Evolutionary conservation across 805 yeast species (phyloP).

Genomic region (Saccharomycopsis malanga): DNA sequence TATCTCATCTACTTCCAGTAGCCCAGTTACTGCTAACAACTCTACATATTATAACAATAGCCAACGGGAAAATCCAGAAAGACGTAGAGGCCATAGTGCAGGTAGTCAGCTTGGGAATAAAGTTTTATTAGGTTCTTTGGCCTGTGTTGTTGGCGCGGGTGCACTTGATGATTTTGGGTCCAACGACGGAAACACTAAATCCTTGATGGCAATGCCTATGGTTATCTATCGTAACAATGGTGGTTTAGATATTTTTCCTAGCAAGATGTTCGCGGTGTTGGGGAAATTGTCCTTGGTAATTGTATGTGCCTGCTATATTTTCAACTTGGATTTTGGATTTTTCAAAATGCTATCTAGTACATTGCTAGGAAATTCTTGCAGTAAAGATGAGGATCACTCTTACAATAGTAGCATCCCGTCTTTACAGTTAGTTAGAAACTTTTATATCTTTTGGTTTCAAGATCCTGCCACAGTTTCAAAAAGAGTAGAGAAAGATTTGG

Average conservation of each 20-base stretch:
- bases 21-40: constrained; percentile 17
- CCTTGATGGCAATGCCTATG: constrained; percentile 44
- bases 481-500: not conserved
- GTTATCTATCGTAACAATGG: constrained; percentile 28
- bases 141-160: constrained; percentile 57
- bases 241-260: constrained; percentile 25
- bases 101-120: constrained; percentile 35
- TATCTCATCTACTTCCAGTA: constrained; percentile 24
- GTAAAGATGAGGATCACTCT: not conserved
- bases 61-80: not conserved
- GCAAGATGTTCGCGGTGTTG: constrained; percentile 26
- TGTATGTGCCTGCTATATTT: constrained; percentile 23
- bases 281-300: constrained; percentile 27
- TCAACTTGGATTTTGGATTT: constrained; percentile 23
- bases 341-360: not conserved
- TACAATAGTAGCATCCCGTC: not conserved
- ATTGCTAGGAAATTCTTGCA: not conserved
- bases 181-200: constrained; percentile 33
- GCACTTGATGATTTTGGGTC: constrained; percentile 44
- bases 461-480: not conserved
- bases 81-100: not conserved
- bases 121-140: constrained; percentile 55
- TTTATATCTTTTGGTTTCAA: too few relatives aligned
- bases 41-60: not conserved
- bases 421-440: not conserved